phyloP scores from a whole-genome alignment of 192 early-diverging fungal species.

The Linnemannia zychae region DNA sequence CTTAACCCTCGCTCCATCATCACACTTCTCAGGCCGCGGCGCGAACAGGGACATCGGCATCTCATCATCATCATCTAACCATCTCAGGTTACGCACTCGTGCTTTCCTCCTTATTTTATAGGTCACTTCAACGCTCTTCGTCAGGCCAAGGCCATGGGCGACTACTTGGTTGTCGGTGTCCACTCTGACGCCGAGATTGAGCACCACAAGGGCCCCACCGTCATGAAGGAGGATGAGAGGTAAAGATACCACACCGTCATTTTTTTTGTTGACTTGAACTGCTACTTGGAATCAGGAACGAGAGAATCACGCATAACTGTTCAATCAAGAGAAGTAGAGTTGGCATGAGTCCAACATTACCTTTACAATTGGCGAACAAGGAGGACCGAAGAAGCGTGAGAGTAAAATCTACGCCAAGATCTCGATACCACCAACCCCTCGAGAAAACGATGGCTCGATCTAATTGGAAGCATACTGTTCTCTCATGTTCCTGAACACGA shows the following conservation, averaged over 20 bases:
- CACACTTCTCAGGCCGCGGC: neutral
- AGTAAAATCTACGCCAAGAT: neutral
- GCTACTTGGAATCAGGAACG: too few relatives aligned
- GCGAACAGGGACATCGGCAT: neutral
- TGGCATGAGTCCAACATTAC: neutral
- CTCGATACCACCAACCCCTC: neutral
- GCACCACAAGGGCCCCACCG: slow-evolving; percentile 95
- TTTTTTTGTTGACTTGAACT: neutral
- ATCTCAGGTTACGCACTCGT: neutral
- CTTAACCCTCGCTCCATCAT: neutral
- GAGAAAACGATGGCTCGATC: neutral
- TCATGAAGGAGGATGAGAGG: slow-evolving; percentile 97
- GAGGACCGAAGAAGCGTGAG: neutral
- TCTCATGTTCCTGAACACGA: neutral
- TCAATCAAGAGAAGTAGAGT: neutral
- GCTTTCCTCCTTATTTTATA: neutral
- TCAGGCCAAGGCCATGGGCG: slow-evolving; percentile 97
- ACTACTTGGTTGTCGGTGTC: slow-evolving; percentile 94
- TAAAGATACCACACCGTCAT: slow-evolving; percentile 41
- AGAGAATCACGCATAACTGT: neutral
- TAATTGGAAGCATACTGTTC: neutral
- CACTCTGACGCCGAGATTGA: slow-evolving; percentile 95
- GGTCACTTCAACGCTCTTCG: slow-evolving; percentile 95
- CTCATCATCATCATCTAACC: slow-evolving; percentile 31
- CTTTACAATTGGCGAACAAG: neutral